These are phyloP conservation scores for Passalora sequoiae DNA, from an alignment of 2,329 filamentous ascomycete genomes.

Conservation along the genomic window DNA sequence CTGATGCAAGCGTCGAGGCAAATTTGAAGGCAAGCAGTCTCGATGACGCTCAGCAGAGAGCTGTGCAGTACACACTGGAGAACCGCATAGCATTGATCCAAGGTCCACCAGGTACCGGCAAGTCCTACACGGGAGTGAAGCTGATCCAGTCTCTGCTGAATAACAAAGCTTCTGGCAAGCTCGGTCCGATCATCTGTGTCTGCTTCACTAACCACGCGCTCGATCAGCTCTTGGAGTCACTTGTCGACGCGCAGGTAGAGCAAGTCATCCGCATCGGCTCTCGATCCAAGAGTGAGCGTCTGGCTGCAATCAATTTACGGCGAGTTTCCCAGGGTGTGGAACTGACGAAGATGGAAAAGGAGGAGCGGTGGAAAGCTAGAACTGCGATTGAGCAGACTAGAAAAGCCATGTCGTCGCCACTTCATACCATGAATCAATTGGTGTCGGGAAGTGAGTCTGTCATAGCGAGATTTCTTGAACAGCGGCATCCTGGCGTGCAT, in stretches of 20 bases:
- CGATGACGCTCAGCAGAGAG: too few relatives aligned
- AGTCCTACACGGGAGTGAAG: slow-evolving; percentile 66
- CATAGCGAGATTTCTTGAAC: neutral
- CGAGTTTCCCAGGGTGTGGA: slow-evolving; percentile 29
- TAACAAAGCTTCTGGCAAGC: slow-evolving; percentile 47
- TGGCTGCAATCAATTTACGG: slow-evolving; percentile 51
- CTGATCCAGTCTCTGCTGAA: slow-evolving; percentile 54
- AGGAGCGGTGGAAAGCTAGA: neutral
- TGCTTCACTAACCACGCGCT: slow-evolving; percentile 53
- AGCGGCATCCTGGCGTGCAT: neutral
- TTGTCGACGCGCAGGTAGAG: slow-evolving; percentile 48
- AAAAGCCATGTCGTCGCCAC: neutral
- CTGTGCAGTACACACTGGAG: slow-evolving; percentile 33
- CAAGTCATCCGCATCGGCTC: slow-evolving; percentile 60
- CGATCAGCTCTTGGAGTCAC: slow-evolving; percentile 57
- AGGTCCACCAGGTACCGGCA: slow-evolving; percentile 71
- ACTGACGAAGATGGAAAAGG: neutral
- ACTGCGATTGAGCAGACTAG: neutral
- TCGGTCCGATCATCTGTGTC: slow-evolving; percentile 53
- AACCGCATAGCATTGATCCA: slow-evolving; percentile 59
- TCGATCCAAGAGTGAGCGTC: slow-evolving; percentile 45
- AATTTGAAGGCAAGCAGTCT: too few relatives aligned
- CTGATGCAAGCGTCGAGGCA: too few relatives aligned
- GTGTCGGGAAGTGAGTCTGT: neutral
- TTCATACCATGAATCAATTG: neutral